Conservation (phyloP, 2,329 filamentous ascomycete genomes). For the Neodidymelliopsis sp. region DNA sequence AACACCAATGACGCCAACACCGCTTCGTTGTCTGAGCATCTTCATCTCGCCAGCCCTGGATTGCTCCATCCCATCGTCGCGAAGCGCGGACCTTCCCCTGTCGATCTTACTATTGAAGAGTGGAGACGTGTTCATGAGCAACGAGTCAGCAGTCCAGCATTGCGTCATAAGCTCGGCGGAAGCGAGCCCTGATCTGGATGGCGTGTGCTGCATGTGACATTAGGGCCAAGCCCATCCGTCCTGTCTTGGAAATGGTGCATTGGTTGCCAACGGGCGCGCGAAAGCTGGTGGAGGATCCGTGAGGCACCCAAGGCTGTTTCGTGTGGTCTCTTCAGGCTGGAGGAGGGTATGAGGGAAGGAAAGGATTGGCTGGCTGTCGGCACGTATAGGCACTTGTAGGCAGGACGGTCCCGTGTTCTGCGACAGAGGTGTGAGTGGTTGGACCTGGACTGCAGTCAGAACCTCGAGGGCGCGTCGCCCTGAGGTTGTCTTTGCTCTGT, state of each 20-base stretch:
- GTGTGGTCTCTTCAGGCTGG: constrained; percentile 2
- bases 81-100: constrained; percentile 23
- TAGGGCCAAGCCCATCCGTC: constrained; percentile 8
- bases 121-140: constrained; percentile 4
- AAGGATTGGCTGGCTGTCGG: neutral
- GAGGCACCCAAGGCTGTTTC: constrained; percentile 3
- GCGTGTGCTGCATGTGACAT: constrained; percentile 4
- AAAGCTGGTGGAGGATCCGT: neutral
- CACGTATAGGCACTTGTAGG: constrained; percentile 2
- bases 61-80: neutral
- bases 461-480: constrained; percentile 27
- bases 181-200: constrained; percentile 4
- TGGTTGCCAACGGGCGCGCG: constrained; percentile 5
- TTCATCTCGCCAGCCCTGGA: constrained; percentile 15
- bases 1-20: constrained; percentile 4
- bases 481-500: constrained; percentile 3
- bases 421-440: constrained; percentile 10
- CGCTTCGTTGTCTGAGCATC: constrained; percentile 10
- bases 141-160: constrained; percentile 12
- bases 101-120: constrained; percentile 29
- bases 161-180: constrained; percentile 18
- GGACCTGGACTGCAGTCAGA: constrained; percentile 1
- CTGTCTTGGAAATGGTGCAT: constrained; percentile 4
- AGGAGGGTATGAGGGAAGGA: neutral
- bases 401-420: neutral